Percentiles rank a stretch among this genome's conserved stretches.
phyloP scores from a whole-genome alignment of 2,329 filamentous ascomycete species.

The Lecanicillium sp. region DNA sequence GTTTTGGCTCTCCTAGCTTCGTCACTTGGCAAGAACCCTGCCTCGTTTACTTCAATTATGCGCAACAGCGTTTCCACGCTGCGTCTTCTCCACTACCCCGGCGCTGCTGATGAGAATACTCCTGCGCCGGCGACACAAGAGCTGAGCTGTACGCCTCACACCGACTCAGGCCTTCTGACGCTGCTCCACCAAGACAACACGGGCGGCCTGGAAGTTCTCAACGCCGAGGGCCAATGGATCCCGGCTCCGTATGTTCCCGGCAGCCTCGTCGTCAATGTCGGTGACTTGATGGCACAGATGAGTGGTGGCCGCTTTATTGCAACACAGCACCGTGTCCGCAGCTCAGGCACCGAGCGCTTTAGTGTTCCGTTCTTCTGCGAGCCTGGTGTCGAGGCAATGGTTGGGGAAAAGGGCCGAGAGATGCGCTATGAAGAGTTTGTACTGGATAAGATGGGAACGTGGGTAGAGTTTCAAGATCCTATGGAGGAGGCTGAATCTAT shows the following conservation, averaged over 20 bases:
- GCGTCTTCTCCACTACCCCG: slow-evolving; percentile 10
- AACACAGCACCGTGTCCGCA: slow-evolving; percentile 11
- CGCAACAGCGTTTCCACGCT: slow-evolving; percentile 10
- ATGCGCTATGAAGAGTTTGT: slow-evolving; percentile 13
- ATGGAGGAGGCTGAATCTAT: slow-evolving; percentile 12
- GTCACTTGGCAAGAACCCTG: slow-evolving; percentile 8
- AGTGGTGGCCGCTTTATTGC: slow-evolving; percentile 10
- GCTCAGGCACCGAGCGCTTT: slow-evolving; percentile 8
- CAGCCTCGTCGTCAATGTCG: slow-evolving; percentile 9
- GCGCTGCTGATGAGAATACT: background rate
- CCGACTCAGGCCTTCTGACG: slow-evolving; percentile 50
- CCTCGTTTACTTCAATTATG: slow-evolving; percentile 7
- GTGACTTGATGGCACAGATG: slow-evolving; percentile 9
- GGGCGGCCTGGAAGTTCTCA: slow-evolving; percentile 10
- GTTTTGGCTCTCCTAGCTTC: slow-evolving; percentile 8
- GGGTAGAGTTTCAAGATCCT: slow-evolving; percentile 18
- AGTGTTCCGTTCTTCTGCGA: slow-evolving; percentile 13
- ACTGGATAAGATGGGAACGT: slow-evolving; percentile 12
- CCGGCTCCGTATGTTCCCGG: slow-evolving; percentile 8
- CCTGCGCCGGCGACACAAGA: background rate
- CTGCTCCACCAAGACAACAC: slow-evolving; percentile 41
- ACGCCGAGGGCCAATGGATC: slow-evolving; percentile 8
- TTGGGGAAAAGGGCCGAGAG: slow-evolving; percentile 13
- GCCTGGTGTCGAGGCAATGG: slow-evolving; percentile 19
- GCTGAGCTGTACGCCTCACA: slow-evolving; percentile 26